A percentile compares a stretch with the other conserved stretches of the same genome.
These are phyloP conservation scores for Collybia sordida DNA, from an alignment of 768 basidiomycete species.

Conservation along the genomic window DNA sequence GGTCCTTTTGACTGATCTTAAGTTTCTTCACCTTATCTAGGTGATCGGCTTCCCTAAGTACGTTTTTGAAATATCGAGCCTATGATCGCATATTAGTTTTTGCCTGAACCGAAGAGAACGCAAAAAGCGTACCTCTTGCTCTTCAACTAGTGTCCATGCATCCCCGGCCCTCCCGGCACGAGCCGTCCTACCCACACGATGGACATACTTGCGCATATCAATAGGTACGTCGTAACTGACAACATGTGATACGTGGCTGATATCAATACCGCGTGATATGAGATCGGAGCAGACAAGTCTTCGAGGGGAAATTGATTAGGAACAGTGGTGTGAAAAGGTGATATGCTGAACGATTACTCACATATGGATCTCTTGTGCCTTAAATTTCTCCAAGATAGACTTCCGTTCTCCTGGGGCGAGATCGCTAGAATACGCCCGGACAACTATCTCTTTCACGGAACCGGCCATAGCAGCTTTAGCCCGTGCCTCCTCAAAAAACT, in stretches of 20 bases:
- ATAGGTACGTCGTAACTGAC: slow-evolving; percentile 94
- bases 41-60: slow-evolving; percentile 75
- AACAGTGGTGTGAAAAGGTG: slow-evolving; percentile 4
- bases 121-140: slow-evolving; percentile 67
- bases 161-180: slow-evolving; percentile 86
- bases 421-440: slow-evolving; percentile 86
- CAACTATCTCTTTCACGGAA: slow-evolving; percentile 33
- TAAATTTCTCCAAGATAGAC: slow-evolving; percentile 77
- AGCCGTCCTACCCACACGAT: slow-evolving; percentile 95
- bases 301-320: neutral
- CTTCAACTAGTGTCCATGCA: slow-evolving; percentile 95
- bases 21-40: slow-evolving; percentile 66
- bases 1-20: slow-evolving; percentile 60
- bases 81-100: slow-evolving; percentile 23
- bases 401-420: slow-evolving; percentile 72
- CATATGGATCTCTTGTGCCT: slow-evolving; percentile 80
- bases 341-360: slow-evolving; percentile 38
- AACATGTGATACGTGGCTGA: slow-evolving; percentile 89
- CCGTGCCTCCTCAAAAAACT: slow-evolving; percentile 68
- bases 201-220: slow-evolving; percentile 98
- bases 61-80: slow-evolving; percentile 86
- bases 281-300: slow-evolving; percentile 97
- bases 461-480: slow-evolving; percentile 14
- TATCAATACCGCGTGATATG: slow-evolving; percentile 94
- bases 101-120: neutral